Percentiles rank a stretch among this genome's conserved stretches.
Conservation (phyloP, 2,329 filamentous ascomycete genomes). For the Pseudomassariella vexata region DNA sequence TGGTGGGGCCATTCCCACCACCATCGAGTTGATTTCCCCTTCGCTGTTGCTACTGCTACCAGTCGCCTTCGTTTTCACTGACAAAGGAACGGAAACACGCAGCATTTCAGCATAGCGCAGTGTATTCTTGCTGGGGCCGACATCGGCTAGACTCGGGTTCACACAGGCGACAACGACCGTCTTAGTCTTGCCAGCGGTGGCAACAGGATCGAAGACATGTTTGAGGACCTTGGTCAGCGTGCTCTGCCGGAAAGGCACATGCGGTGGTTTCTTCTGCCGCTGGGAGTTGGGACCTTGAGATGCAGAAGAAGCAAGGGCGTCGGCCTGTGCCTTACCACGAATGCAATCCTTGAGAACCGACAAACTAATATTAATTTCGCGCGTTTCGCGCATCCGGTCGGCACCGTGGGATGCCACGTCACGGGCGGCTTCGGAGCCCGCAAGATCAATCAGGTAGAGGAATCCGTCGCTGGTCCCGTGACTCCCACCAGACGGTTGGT, state of each 20-base stretch:
- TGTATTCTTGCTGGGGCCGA: constrained; percentile 40
- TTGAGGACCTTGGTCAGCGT: constrained; percentile 42
- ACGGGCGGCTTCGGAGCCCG: constrained; percentile 41
- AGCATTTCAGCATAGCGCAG: constrained; percentile 43
- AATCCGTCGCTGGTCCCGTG: constrained; percentile 38
- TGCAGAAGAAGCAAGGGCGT: constrained; percentile 17
- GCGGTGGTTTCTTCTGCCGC: constrained; percentile 24
- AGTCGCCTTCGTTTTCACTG: too few species aligned
- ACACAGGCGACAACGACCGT: constrained; percentile 42
- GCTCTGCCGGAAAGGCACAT: constrained; percentile 41
- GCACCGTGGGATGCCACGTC: constrained; percentile 32
- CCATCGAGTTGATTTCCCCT: too few species aligned
- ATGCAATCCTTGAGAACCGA: constrained; percentile 49
- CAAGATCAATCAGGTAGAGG: constrained; percentile 39
- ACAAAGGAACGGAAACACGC: constrained; percentile 28
- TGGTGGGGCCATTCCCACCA: too few species aligned
- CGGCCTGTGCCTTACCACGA: constrained; percentile 32
- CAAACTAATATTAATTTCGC: constrained; percentile 42
- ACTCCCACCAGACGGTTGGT: constrained; percentile 12
- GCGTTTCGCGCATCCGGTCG: constrained; percentile 38
- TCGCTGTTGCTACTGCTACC: too few species aligned
- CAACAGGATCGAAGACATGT: constrained; percentile 42
- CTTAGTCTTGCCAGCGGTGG: constrained; percentile 29
- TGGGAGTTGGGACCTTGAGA: constrained; percentile 7
- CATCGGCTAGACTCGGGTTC: constrained; percentile 38